Conservation (phyloP, 257 asterid genomes). For the Voacanga thouarsii region DNA sequence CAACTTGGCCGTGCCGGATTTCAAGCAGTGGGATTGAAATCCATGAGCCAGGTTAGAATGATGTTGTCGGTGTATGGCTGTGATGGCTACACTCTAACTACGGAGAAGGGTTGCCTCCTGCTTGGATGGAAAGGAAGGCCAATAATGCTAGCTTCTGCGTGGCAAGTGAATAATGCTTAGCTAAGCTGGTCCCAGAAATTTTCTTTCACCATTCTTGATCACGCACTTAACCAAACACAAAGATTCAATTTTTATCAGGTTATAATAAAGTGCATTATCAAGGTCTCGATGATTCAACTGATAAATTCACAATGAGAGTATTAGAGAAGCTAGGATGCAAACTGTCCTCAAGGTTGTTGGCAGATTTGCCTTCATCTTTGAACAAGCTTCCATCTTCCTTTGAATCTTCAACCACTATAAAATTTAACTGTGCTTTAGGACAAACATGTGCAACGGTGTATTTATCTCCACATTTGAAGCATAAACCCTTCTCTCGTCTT, state of each 20-base stretch:
- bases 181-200: not conserved
- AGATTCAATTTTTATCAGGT: not conserved
- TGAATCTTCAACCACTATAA: too few relatives aligned
- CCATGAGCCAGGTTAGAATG: constrained; percentile 29
- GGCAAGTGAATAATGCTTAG: constrained; percentile 28
- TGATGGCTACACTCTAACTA: constrained; percentile 42
- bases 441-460: too few relatives aligned
- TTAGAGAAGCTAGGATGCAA: not conserved
- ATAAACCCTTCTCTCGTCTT: too few relatives aligned
- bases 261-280: not conserved
- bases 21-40: constrained; percentile 38
- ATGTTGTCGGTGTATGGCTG: constrained; percentile 42
- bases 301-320: not conserved
- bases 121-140: constrained; percentile 77
- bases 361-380: too few relatives aligned
- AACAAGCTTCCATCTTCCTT: too few relatives aligned
- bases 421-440: too few relatives aligned
- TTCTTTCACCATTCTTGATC: not conserved
- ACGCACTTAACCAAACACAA: not conserved
- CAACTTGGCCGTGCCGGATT: constrained; percentile 54
- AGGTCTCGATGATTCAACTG: not conserved
- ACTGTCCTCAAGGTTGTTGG: too few relatives aligned
- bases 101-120: constrained; percentile 56
- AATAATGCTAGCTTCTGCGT: constrained; percentile 58
- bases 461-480: too few relatives aligned